Base-by-base conservation (phyloP, 768 basidiomycete species). In the Agaricus subrufescens region DNA sequence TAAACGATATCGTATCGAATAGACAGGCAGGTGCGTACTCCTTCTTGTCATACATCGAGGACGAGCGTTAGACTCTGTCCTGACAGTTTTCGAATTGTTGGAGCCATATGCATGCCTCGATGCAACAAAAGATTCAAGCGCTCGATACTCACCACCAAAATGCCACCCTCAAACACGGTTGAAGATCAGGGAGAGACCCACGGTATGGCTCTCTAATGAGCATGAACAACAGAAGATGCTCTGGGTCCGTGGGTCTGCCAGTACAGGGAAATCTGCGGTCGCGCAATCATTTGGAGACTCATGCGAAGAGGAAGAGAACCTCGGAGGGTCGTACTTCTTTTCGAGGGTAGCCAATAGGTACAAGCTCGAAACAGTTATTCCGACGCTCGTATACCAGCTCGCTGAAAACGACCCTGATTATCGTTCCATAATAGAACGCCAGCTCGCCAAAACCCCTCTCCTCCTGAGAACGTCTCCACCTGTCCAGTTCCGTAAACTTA, bases 181-280 rank as follows among this genome's bases (percentile, higher is more conserved):
- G 19, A 19, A 2, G 15, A 29, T 47, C 7, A 10, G 14, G 27
- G 15, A 47, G 3, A 51, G 37, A 29, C 39, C 42, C 27, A 31
- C 14, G 23, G 23, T 9, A 4, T 51, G 37, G 50, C 26, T 51
- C 9, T 12, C 1, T 26, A 4, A 39, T 14, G 14, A 6, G n/a
- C 1, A 26, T 1, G 19, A 26, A 4, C 10, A 40, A 11, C 29
- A 25, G 50, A 49, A 53, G 10, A 46, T 52, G n/a, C 27, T 52
- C 19, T 58, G 57, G 57, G 37, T 58, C 8, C 46, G 10, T 37
- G 57, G 57, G 1, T 44, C 46, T 25, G 57, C 57, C 4, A 51
- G 51, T 11, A 53, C 51, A 1, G 57, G 57, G 5, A 58, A 58
- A 43, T 52, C 57, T 3, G 51, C 57, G 14, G 44, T 58, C 15